Conservation (phyloP, 2,329 filamentous ascomycete genomes). For the Pseudogymnoascus sp. region DNA sequence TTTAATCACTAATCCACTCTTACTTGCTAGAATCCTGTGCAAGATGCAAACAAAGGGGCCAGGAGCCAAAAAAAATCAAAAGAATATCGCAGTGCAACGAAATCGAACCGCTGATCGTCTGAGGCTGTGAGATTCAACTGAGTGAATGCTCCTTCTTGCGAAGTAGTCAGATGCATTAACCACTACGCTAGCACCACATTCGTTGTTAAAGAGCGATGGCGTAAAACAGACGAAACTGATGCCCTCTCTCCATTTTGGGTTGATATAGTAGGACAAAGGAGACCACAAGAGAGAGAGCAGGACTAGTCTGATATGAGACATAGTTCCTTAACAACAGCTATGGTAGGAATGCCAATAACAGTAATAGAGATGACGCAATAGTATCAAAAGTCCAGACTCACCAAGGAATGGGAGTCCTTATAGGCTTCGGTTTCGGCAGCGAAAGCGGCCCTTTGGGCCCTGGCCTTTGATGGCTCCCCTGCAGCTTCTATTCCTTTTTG, state of each 20-base stretch:
- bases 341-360: neutral
- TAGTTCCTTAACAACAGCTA: neutral
- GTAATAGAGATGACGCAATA: conserved; percentile 10
- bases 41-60: neutral
- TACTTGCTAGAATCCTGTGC: no score
- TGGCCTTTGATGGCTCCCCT: conserved; percentile 36
- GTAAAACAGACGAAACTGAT: neutral
- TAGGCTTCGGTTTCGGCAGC: conserved; percentile 57
- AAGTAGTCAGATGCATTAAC: neutral
- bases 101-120: neutral
- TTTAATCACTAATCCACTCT: no score
- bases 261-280: neutral
- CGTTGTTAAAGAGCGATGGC: neutral
- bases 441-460: conserved; percentile 46
- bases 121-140: conserved; percentile 6
- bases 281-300: neutral
- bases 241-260: neutral
- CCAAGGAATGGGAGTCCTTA: conserved; percentile 46
- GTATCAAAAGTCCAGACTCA: conserved; percentile 30
- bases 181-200: neutral
- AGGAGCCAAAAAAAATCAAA: neutral
- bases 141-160: conserved; percentile 17
- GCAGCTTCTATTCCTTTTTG: conserved; percentile 27
- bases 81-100: neutral
- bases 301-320: neutral